Percentiles rank a stretch among this genome's conserved stretches.
Conservation (phyloP, 1,139 yeast genomes). For the Yamadazyma pseudoaaseri region DNA sequence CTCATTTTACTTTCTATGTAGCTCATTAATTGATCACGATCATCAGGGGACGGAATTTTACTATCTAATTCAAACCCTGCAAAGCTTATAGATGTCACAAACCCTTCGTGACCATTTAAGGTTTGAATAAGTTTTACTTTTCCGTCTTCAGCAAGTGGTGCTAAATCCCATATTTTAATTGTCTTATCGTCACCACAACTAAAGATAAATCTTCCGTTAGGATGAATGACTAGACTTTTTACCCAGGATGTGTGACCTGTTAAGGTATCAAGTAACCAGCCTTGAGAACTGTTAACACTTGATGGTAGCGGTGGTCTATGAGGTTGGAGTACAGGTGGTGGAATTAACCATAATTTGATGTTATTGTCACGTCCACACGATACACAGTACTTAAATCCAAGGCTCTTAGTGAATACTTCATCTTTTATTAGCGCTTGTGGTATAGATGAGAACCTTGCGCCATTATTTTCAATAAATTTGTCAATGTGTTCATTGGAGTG, state of each 20-base stretch:
- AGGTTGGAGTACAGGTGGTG: slow-evolving; percentile 55
- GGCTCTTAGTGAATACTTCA: slow-evolving; percentile 24
- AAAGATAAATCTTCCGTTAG: slow-evolving; percentile 68
- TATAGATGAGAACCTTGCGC: slow-evolving; percentile 30
- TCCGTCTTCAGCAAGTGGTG: slow-evolving; percentile 39
- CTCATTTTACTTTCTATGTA: slow-evolving; percentile 47
- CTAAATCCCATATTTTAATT: slow-evolving; percentile 78
- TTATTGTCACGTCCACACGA: slow-evolving; percentile 83
- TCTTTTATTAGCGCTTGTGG: slow-evolving; percentile 32
- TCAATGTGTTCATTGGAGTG: slow-evolving; percentile 51
- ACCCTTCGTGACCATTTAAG: slow-evolving; percentile 66
- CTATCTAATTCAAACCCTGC: slow-evolving; percentile 40
- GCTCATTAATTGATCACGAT: slow-evolving; percentile 15
- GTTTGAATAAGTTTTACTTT: slow-evolving; percentile 49
- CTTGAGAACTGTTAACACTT: slow-evolving; percentile 52
- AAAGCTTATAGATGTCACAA: slow-evolving; percentile 60
- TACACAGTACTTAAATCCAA: slow-evolving; percentile 68
- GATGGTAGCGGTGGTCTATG: slow-evolving; percentile 61
- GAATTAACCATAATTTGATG: slow-evolving; percentile 74
- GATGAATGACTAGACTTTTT: slow-evolving; percentile 66
- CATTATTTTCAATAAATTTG: slow-evolving; percentile 37
- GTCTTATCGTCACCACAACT: slow-evolving; percentile 81
- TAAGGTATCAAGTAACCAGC: slow-evolving; percentile 53
- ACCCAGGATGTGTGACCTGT: slow-evolving; percentile 90
- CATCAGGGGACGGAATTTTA: slow-evolving; percentile 11